Conservation (phyloP, 2,329 filamentous ascomycete species). For the Lecanicillium sp. region DNA sequence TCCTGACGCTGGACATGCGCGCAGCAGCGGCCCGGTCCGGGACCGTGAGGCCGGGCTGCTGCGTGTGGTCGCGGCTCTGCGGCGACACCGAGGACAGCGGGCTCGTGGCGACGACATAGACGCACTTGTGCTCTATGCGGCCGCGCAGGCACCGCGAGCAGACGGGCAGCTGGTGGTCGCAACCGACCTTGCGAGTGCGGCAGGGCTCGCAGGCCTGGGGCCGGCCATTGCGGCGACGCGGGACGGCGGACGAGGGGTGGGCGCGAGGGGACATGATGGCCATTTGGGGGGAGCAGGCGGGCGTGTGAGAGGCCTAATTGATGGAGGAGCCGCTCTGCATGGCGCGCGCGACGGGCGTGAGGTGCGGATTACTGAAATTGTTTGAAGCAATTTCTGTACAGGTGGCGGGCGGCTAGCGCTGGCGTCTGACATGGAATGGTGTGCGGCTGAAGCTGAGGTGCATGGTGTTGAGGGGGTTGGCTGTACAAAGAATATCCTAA, state of each 20-base stretch:
- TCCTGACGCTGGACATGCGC: neutral
- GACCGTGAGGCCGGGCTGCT: neutral
- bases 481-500: too few relatives aligned
- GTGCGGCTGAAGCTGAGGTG: too few relatives aligned
- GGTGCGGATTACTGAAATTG: neutral
- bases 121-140: slow-evolving; percentile 25
- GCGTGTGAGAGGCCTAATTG: neutral
- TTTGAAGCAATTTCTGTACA: too few relatives aligned
- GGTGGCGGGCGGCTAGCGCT: too few relatives aligned
- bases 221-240: slow-evolving; percentile 12
- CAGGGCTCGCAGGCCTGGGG: slow-evolving; percentile 26
- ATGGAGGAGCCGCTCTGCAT: neutral
- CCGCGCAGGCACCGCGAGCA: slow-evolving; percentile 30
- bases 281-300: too few relatives aligned
- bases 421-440: too few relatives aligned
- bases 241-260: neutral
- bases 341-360: neutral
- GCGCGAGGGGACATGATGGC: slow-evolving; percentile 7
- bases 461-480: too few relatives aligned
- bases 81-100: slow-evolving; percentile 1
- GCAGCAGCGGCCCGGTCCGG: neutral
- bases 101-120: slow-evolving; percentile 23
- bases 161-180: slow-evolving; percentile 30
- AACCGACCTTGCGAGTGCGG: slow-evolving; percentile 32
- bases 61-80: slow-evolving; percentile 1